phyloP scores from a whole-genome alignment of 768 basidiomycete species.

The Clitopilus passeckerianus region DNA sequence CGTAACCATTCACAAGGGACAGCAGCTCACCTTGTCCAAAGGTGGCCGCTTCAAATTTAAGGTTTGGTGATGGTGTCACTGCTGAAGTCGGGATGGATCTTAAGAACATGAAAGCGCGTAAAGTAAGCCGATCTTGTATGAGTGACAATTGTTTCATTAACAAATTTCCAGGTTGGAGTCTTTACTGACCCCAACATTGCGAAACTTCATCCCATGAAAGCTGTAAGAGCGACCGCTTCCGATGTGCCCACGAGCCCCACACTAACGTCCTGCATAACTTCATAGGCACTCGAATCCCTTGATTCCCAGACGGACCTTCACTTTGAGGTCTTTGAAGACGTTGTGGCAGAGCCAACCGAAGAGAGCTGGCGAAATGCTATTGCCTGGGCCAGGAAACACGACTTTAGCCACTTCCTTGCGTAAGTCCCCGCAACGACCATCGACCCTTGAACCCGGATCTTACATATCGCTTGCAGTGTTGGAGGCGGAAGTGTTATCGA shows the following conservation, averaged over 20 bases:
- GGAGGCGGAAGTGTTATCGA: slow-evolving; percentile 96
- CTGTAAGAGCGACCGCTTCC: slow-evolving; percentile 38
- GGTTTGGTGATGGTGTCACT: slow-evolving; percentile 90
- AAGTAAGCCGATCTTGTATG: slow-evolving; percentile 37
- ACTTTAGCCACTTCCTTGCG: slow-evolving; percentile 94
- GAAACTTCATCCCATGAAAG: slow-evolving; percentile 77
- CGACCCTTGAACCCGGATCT: background rate
- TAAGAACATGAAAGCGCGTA: slow-evolving; percentile 88
- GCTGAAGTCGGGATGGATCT: slow-evolving; percentile 91
- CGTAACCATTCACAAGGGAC: background rate
- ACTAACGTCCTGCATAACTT: background rate
- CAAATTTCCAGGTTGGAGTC: slow-evolving; percentile 69
- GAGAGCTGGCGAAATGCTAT: slow-evolving; percentile 87
- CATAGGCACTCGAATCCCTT: slow-evolving; percentile 73
- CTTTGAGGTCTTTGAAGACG: slow-evolving; percentile 78
- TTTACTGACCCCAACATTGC: slow-evolving; percentile 89
- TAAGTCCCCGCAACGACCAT: slow-evolving; percentile 27
- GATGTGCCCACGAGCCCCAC: background rate
- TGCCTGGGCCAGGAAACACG: slow-evolving; percentile 76
- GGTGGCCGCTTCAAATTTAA: slow-evolving; percentile 83
- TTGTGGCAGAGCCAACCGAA: slow-evolving; percentile 90
- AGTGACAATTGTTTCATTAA: slow-evolving; percentile 4
- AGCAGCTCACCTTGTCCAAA: slow-evolving; percentile 18
- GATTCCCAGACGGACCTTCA: slow-evolving; percentile 70
- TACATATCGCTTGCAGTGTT: slow-evolving; percentile 42